These are phyloP conservation scores for Echinochloa phyllopogon DNA, from an alignment of 176 grass and related monocot genomes.

Conservation along the genomic window DNA sequence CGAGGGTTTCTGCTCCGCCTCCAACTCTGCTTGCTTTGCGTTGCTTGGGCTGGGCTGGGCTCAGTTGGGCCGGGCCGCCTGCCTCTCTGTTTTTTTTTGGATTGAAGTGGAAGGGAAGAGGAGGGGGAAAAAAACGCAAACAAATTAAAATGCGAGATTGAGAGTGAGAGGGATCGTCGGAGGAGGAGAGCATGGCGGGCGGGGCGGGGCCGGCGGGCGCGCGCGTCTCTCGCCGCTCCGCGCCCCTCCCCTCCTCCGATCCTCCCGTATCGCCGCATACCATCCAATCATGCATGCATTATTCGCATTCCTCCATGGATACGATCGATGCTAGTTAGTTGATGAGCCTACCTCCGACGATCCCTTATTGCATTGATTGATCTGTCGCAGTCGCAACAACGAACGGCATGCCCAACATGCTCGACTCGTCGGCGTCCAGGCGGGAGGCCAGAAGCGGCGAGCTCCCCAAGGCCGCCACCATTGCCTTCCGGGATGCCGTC, in stretches of 20 bases:
- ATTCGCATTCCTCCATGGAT: neutral
- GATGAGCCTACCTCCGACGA: too few species aligned
- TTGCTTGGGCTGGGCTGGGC: neutral
- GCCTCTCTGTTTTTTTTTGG: neutral
- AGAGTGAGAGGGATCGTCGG: neutral
- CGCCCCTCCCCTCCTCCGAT: neutral
- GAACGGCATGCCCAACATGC: constrained; percentile 22
- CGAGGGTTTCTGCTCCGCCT: neutral
- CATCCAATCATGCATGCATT: too few species aligned
- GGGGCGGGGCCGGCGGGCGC: neutral
- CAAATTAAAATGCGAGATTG: too few species aligned
- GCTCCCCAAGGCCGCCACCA: neutral
- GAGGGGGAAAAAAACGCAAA: neutral
- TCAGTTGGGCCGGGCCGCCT: neutral
- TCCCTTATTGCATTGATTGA: too few species aligned
- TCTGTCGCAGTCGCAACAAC: too few species aligned
- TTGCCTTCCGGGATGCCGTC: neutral
- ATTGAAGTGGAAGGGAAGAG: neutral
- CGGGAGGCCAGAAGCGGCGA: constrained; percentile 34
- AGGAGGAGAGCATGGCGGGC: neutral
- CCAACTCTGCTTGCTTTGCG: neutral
- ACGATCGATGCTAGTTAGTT: neutral
- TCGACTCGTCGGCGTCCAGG: constrained; percentile 41
- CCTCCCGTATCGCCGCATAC: neutral
- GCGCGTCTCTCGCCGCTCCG: constrained; percentile 36